Base-by-base conservation (phyloP, 2,329 filamentous ascomycete genomes). In the Ophiocordyceps sinensis region DNA sequence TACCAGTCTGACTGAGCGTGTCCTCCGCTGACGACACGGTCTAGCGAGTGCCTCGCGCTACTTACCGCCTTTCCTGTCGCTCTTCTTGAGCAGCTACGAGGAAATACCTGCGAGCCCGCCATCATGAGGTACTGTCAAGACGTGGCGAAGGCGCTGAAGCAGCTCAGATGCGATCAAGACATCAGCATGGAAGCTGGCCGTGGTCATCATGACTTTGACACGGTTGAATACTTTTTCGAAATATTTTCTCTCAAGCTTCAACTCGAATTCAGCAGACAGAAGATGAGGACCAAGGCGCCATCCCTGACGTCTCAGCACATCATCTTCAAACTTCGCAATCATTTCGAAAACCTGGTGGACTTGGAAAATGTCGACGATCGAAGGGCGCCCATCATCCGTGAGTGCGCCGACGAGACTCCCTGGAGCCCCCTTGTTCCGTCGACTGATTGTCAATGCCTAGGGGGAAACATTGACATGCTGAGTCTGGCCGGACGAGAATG, bases 21-120 rank as follows among this genome's bases (percentile, higher is more conserved):
- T 28, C 15, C 14, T 4, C 28, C 15, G 21, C 45, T 51, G 14
- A 52, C 41, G 3, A 15, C 13, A 3, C 9, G 4, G 9, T 23
- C 3, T 8, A 57, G 54, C 34, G 50, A 56, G 44, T 56, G 51
- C 26, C 43, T 57, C 23, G 44, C 48, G 11, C 46, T 57, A 4
- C n/a, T 51, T 1, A 44, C 44, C 1, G 54, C 51, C 8, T 56
- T 43, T 39, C 53, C 53, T 1, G 53, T 57, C 1, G 49, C 50
- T 8, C 29, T 56, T 5, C 23, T 49, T 1, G 49, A 56, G 8
- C 48, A 53, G 28, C 42, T 55, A 7, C 38, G 43, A 15, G 45
- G 46, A 15, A 56, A 53, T 23, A 48, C 44, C 1, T 51, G 47
- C 40, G 51, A 56, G 37, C 53, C 52, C 1, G 47, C 43, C 6